These are phyloP conservation scores for Haplosporangium sp. DNA, from an alignment of 371 early-diverging fungal genomes.

Conservation along the genomic window DNA sequence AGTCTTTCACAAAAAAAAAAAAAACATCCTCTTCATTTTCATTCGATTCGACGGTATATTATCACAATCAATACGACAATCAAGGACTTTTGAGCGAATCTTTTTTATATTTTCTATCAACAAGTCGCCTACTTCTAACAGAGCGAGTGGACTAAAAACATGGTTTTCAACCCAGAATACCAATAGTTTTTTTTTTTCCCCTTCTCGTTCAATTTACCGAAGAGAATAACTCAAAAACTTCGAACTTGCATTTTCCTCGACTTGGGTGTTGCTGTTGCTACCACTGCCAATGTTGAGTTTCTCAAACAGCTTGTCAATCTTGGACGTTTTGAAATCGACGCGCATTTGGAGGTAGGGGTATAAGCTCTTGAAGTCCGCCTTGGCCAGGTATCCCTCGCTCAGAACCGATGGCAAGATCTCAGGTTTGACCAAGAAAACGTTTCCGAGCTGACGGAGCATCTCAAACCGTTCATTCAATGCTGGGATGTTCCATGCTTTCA, in stretches of 20 bases:
- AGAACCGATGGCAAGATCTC: constrained; percentile 87
- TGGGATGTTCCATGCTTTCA: constrained; percentile 80
- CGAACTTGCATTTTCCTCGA: constrained; percentile 27
- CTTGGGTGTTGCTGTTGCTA: constrained; percentile 12
- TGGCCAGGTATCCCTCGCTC: constrained; percentile 83
- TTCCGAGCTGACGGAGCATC: constrained; percentile 92
- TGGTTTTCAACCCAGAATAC: no score
- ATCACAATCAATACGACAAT: no score
- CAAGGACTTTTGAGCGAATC: no score
- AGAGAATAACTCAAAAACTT: constrained; percentile 35
- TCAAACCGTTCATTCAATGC: constrained; percentile 86
- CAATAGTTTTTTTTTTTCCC: neutral
- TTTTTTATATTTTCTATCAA: no score
- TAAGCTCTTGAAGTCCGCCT: constrained; percentile 80
- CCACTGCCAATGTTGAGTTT: constrained; percentile 12
- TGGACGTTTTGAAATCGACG: constrained; percentile 84
- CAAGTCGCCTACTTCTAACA: no score
- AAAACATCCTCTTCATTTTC: no score
- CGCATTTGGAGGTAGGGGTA: constrained; percentile 89
- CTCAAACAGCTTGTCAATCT: constrained; percentile 69
- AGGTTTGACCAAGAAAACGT: constrained; percentile 91
- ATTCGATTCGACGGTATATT: no score
- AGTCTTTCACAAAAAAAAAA: no score
- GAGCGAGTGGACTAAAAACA: no score
- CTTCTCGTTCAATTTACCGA: constrained; percentile 15